Conservation (phyloP, 176 grass and related monocot genomes). For the Typha latifolia region DNA sequence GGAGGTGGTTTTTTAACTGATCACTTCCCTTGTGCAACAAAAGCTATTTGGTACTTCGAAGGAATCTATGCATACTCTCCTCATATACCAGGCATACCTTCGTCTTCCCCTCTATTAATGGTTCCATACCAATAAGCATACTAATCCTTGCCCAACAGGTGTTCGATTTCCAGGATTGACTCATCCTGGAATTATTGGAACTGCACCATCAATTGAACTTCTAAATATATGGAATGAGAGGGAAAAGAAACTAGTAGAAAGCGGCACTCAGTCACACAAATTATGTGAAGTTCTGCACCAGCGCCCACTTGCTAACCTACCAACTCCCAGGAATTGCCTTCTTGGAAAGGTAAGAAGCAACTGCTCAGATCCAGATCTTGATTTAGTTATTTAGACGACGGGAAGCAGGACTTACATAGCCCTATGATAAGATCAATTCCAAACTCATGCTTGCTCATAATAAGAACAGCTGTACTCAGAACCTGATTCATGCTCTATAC, state of each 20-base stretch:
- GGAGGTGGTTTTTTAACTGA: slow-evolving; percentile 89
- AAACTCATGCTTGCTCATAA: too few species aligned
- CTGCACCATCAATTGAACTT: slow-evolving; percentile 78
- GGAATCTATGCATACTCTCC: slow-evolving; percentile 89
- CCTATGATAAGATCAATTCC: too few species aligned
- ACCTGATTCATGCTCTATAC: too few species aligned
- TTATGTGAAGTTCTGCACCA: slow-evolving; percentile 81
- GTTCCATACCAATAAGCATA: background rate
- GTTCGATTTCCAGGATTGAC: slow-evolving; percentile 83
- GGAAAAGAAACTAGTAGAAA: slow-evolving; percentile 66
- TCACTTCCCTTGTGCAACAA: slow-evolving; percentile 75
- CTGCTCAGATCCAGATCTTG: background rate
- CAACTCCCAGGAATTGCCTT: slow-evolving; percentile 56
- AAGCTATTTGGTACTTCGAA: slow-evolving; percentile 98
- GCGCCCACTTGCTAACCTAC: slow-evolving; percentile 66
- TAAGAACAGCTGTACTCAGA: too few species aligned
- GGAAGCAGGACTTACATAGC: too few species aligned
- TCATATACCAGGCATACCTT: slow-evolving; percentile 54
- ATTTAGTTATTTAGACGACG: background rate
- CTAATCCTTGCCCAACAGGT: slow-evolving; percentile 27
- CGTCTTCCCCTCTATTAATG: background rate
- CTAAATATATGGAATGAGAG: slow-evolving; percentile 83
- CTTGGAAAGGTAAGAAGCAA: slow-evolving; percentile 58
- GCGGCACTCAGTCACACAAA: slow-evolving; percentile 33
- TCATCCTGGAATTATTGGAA: slow-evolving; percentile 82